Evolutionary conservation across 2,329 filamentous ascomycete genomes (phyloP).

Genomic region (Diaporthe citrichinensis): DNA sequence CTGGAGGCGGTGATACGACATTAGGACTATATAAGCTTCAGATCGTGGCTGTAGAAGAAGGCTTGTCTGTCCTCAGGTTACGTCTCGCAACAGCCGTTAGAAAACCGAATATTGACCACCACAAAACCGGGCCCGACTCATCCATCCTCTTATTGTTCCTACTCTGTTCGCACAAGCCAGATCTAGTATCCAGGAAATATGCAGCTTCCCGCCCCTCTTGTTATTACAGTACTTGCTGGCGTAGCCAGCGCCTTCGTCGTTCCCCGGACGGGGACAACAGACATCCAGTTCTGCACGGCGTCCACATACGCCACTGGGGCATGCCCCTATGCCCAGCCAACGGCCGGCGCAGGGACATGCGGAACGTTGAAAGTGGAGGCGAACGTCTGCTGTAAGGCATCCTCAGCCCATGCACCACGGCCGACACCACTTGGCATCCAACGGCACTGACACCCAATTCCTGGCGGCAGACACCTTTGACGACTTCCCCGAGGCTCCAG

Average conservation of each 20-base stretch:
- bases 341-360: conserved; percentile 32
- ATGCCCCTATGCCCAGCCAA: conserved; percentile 37
- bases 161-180: neutral
- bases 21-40: conserved; percentile 25
- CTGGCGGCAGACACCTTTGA: conserved; percentile 30
- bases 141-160: too few relatives aligned
- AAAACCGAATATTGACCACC: neutral
- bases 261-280: neutral
- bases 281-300: conserved; percentile 33
- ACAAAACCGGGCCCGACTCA: too few relatives aligned
- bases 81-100: neutral
- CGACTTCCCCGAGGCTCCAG: conserved; percentile 22
- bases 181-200: neutral
- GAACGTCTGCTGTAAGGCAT: conserved; percentile 26
- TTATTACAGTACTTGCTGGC: neutral
- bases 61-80: neutral
- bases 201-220: neutral
- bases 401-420: neutral
- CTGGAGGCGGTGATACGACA: conserved; percentile 10
- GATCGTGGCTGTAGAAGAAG: neutral
- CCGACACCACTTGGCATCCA: neutral
- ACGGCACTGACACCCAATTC: neutral
- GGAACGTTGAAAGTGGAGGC: conserved; percentile 12
- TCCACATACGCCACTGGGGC: conserved; percentile 28
- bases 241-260: neutral